These are phyloP conservation scores for Tillandsia leiboldiana DNA, from an alignment of 176 grass and related monocot species.

Conservation along the genomic window DNA sequence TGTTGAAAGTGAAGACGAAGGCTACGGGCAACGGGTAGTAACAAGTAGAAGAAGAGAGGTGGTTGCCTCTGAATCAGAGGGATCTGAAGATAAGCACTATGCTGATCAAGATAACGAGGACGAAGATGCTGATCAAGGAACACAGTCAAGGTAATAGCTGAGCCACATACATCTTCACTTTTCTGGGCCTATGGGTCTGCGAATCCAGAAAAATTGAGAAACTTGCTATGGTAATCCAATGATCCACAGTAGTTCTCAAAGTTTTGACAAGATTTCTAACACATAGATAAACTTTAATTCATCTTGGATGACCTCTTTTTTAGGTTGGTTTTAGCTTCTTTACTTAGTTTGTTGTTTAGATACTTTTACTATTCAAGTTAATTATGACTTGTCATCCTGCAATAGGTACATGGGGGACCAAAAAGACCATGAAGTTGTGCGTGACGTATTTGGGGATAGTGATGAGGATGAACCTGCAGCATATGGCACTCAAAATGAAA, in stretches of 20 bases:
- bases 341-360: no score
- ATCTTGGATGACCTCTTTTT: no score
- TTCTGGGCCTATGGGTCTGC: neutral
- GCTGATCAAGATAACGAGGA: conserved; percentile 43
- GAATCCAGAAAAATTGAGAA: neutral
- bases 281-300: neutral
- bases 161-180: conserved; percentile 7
- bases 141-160: conserved; percentile 51
- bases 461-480: conserved; percentile 81
- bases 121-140: conserved; percentile 31
- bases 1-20: conserved; percentile 66
- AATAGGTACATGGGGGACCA: conserved; percentile 40
- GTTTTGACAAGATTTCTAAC: neutral
- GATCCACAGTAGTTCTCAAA: neutral
- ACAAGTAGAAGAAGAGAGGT: conserved; percentile 70
- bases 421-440: conserved; percentile 68
- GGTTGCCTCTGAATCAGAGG: conserved; percentile 69
- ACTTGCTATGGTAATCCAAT: neutral
- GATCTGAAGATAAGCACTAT: conserved; percentile 76
- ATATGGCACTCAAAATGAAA: conserved; percentile 54
- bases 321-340: no score
- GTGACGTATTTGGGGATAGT: conserved; percentile 87
- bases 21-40: conserved; percentile 51
- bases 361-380: no score
- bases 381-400: conserved; percentile 16